Conservation (phyloP, 2,329 filamentous ascomycete species). For the Sclerotinia subarctica region DNA sequence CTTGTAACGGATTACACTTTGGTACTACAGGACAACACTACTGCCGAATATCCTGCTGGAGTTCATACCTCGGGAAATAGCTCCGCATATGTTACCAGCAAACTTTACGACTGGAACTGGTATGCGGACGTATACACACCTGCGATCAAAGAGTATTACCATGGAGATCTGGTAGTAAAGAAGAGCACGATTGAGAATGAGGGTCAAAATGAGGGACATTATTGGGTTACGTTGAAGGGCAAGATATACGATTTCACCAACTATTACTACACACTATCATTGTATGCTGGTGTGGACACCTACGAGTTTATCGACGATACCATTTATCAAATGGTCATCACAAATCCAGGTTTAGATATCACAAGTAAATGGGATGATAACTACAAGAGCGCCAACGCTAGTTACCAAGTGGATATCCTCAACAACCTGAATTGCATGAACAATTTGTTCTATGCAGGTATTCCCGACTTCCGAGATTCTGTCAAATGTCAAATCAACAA, state of each 20-base stretch:
- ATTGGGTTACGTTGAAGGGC: constrained; percentile 76
- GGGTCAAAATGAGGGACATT: constrained; percentile 63
- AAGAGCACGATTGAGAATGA: constrained; percentile 57
- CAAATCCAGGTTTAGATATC: constrained; percentile 78
- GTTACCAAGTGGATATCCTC: constrained; percentile 48
- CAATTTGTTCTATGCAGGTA: constrained; percentile 78
- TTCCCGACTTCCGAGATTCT: constrained; percentile 76
- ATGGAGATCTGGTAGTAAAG: constrained; percentile 78
- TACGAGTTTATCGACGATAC: constrained; percentile 72
- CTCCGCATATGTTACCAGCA: constrained; percentile 54
- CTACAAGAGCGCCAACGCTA: constrained; percentile 50
- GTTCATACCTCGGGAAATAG: constrained; percentile 68
- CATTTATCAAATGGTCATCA: constrained; percentile 65
- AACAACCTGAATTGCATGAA: constrained; percentile 79
- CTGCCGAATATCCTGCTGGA: constrained; percentile 50
- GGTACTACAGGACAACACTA: constrained; percentile 62
- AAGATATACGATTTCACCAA: constrained; percentile 86
- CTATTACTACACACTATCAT: constrained; percentile 75
- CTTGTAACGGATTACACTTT: constrained; percentile 61
- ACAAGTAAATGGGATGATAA: constrained; percentile 60
- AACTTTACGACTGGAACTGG: constrained; percentile 66
- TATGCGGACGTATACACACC: constrained; percentile 73
- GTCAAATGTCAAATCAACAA: constrained; percentile 82
- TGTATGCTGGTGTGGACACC: constrained; percentile 46
- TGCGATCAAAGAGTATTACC: constrained; percentile 79